Base-by-base conservation (phyloP, 768 basidiomycete genomes). In the Russula ochroleuca region DNA sequence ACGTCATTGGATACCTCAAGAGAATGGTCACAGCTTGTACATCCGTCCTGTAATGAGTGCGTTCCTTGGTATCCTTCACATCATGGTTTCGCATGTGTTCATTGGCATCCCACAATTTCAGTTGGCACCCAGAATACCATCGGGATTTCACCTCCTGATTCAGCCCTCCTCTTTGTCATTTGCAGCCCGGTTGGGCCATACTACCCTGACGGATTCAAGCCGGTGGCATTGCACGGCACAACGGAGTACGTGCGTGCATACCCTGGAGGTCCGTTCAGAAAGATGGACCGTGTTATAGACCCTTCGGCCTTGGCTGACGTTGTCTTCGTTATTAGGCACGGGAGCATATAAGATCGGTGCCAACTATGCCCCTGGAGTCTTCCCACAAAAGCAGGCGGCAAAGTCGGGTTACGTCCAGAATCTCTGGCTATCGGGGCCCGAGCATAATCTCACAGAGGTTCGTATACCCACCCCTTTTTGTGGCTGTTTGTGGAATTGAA, bases 231-330 rank as follows among this genome's bases (percentile, higher is more conserved):
- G 15, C 75, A 81, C 38, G 85, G 89, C 0, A 92, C 91, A 0
- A 90, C 88, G 0, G 84, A 92, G 70, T 87, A 84, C 70, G 86
- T 91, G 45, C 88, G 94, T 51, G 92, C 94, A 6, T 84, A 86
- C 51, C 91, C 92, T 5, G 93, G 94, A 69, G 94, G 94, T 83
- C 25, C 13, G 67, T 56, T 31, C n/a, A 2, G n/a, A 43, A 43
- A 21, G 25, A 19, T 53, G 33, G 35, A 5, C 23, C 21, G 5
- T 14, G 31, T 7, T 33, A 28, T 35, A n/a, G 15, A 31, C n/a
- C 23, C 15, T 33, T 23, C 19, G 47, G 41, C 15, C 31, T 19
- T 38, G 47, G 47, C n/a, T 54, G 45, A 49, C 40, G 14, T 10
- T 11, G 47, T 21, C n/a, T n/a, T n/a, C 7, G 8, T 13, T 45